Base-by-base conservation (phyloP, 1,284 basidiomycete species). In the Cryptococcus depauperatus region DNA sequence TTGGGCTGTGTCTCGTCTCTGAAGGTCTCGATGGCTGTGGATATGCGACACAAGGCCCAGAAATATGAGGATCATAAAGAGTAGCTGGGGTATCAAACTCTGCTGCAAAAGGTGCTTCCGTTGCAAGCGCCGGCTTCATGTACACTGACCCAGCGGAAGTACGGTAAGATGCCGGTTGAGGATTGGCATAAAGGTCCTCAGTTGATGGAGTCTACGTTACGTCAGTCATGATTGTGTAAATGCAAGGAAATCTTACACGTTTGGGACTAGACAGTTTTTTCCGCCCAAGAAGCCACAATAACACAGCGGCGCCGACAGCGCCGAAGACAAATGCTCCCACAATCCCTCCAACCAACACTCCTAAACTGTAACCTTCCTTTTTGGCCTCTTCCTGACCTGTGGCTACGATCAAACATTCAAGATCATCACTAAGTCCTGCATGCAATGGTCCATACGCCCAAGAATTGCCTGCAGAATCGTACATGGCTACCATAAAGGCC, bases 371-470 rank as follows among this genome's bases (percentile, higher is more conserved):
- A 37, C 10, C 35, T 18, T 1, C 21, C 10, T 23, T 18, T 11
- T 41, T 25, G 7, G 37, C 11, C 7, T 21, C 9, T 23, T 43
- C 38, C 35, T 56, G 46, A 7, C 59, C 59, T 10, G 56, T 57
- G 3, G 40, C 38, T 4, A 54, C 51, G 5, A 43, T 48, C 18
- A 62, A 33, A 46, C 59, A 62, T 10, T 22, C n/a, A 18, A 57
- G 22, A 37, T 57, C 46, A 27, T 54, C 41, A 11, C 46, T 48
- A 4, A 37, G 25, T 16, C 59, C 59, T 19, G 59, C 46, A 54
- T 62, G 58, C 21, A 57, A 32, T 6, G 59, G 59, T n/a, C 59
- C 59, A 18, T 51, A 44, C 5, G 56, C 57, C 49, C 52, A 62
- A 13, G 46, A 51, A 22, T 56, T 57, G 1, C 58, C 58, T 3